Evolutionary conservation across 306 rosid genomes (phyloP).

Genomic region (Spatholobus suberectus): DNA sequence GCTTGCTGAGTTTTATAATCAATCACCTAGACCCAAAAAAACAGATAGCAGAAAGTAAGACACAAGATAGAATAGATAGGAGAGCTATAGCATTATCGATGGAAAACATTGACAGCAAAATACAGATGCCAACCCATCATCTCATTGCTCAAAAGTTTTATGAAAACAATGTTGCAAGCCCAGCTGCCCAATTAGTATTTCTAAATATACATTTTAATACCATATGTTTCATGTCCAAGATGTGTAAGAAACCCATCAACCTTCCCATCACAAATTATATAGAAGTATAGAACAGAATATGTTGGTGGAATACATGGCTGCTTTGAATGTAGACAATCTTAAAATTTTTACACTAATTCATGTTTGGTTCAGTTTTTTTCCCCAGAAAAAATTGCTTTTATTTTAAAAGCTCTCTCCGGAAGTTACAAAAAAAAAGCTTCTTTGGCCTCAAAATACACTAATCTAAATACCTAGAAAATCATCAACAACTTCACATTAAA

Average conservation of each 20-base stretch:
- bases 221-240: constrained; percentile 22
- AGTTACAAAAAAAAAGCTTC: background rate
- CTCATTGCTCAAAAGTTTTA: background rate
- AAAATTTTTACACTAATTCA: constrained; percentile 1
- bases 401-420: background rate
- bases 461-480: constrained; percentile 5
- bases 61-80: constrained; percentile 7
- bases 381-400: background rate
- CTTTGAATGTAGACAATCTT: constrained; percentile 8
- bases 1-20: constrained; percentile 97
- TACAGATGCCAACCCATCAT: background rate
- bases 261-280: constrained; percentile 18
- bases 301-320: background rate
- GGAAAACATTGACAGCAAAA: constrained; percentile 29
- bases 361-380: background rate
- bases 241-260: background rate
- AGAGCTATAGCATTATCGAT: background rate
- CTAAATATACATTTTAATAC: constrained; percentile 18
- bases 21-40: constrained; percentile 67
- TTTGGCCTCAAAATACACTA: background rate
- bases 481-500: background rate
- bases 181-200: background rate
- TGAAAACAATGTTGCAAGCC: constrained; percentile 18
- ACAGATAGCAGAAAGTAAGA: constrained; percentile 38
- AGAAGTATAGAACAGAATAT: background rate